Evolutionary conservation across 306 rosid species (phyloP), one percentile per base, ranked within the genome.

Genomic region (Vigna trinervia): DNA sequence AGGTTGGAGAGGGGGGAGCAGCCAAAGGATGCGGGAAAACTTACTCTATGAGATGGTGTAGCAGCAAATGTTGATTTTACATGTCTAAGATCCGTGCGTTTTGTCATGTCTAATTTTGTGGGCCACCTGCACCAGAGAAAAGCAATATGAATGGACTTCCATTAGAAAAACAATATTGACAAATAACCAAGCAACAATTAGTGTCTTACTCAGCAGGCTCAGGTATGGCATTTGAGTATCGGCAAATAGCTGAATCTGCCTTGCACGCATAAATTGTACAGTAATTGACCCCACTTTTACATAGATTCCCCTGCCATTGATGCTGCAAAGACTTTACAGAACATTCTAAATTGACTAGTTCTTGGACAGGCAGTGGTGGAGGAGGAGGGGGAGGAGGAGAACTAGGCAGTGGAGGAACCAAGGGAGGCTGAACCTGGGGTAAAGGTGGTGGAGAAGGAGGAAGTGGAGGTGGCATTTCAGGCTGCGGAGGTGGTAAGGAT

Each of bases 211-310:
- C 97, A 13, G 90, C 47, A 62, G 98, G 98, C 87, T 95, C 98
- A 32, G 91, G 73, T 69, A 75, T 77, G 82, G 90, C 82, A 85
- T 87, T 92, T 66, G 90, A 85, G 66, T 95, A 95, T 82, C 82
- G 86, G 87, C 97, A 92, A 71, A 85, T 77, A 81, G 87, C 75
- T 45, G 98, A 92, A 69, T 87, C 96, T 80, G 82, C 90, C 84
- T 89, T 83, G 45, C 82, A 75, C 36, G 98, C 93, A 84, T 84
- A 83, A 78, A 95, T 84, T 58, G 96, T 84, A 83, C 98, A 90
- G 88, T 95, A 95, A 76, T 76, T 96, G 85, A 92, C 90, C 76
- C 97, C 98, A 39, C 98, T 95, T 89, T 95, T 95, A 81, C 97
- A 89, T 17, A 95, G 76, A 69, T 76, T 45, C 30, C 98, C 98